Conservation (phyloP, 2,329 filamentous ascomycete genomes). For the Ophiocordyceps australis region DNA sequence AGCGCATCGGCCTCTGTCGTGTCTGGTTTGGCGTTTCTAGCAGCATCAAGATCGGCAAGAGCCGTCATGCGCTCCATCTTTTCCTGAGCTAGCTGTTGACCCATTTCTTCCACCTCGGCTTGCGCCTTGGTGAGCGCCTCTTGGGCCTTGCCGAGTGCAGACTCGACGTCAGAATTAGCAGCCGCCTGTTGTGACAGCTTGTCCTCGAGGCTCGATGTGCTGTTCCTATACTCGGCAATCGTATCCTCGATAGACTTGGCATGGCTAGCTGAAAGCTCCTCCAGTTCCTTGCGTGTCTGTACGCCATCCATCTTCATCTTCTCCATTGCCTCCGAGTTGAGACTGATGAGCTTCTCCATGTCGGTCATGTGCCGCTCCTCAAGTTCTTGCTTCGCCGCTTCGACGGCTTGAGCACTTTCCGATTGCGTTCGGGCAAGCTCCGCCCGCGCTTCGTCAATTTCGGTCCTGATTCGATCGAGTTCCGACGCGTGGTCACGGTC, state of each 20-base stretch:
- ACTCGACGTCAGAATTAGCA: conserved; percentile 16
- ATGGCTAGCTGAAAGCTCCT: conserved; percentile 18
- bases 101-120: conserved; percentile 28
- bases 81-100: conserved; percentile 34
- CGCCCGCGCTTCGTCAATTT: conserved; percentile 18
- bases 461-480: conserved; percentile 9
- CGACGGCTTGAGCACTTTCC: conserved; percentile 23
- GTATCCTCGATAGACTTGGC: conserved; percentile 20
- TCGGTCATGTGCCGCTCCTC: conserved; percentile 25
- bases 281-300: conserved; percentile 21
- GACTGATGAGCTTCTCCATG: conserved; percentile 24
- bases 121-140: conserved; percentile 24
- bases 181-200: conserved; percentile 16
- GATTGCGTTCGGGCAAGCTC: conserved; percentile 27
- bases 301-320: conserved; percentile 18
- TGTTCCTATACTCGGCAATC: conserved; percentile 18
- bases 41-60: conserved; percentile 41
- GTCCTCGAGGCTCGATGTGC: conserved; percentile 14
- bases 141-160: conserved; percentile 18
- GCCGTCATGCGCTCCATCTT: conserved; percentile 43
- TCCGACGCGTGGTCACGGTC: conserved; percentile 11
- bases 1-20: conserved; percentile 34
- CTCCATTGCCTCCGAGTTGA: conserved; percentile 22
- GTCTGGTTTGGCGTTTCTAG: conserved; percentile 35
- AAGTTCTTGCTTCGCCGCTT: conserved; percentile 24